phyloP scores from a whole-genome alignment of 2,329 filamentous ascomycete genomes.

The Hypoxylon sp. region DNA sequence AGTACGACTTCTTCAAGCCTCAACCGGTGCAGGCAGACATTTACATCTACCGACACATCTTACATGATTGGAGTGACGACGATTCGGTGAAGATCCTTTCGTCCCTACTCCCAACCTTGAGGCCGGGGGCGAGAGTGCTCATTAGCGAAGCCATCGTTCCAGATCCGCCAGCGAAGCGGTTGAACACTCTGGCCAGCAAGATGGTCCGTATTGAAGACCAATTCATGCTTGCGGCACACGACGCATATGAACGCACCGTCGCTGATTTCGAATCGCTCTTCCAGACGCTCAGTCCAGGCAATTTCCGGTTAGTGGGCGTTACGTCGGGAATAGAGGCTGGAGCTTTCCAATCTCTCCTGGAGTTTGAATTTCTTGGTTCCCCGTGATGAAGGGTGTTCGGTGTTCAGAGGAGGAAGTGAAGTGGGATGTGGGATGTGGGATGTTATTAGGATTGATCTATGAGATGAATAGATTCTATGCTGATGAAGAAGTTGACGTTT shows the following conservation, averaged over 20 bases:
- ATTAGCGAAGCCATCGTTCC: constrained; percentile 34
- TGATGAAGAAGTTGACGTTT: background rate
- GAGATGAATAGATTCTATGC: background rate
- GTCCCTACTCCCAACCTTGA: constrained; percentile 29
- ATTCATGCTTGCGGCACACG: constrained; percentile 35
- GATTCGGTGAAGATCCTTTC: constrained; percentile 31
- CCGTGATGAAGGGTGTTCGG: background rate
- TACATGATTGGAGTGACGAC: constrained; percentile 35
- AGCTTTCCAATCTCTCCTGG: constrained; percentile 33
- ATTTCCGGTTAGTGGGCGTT: constrained; percentile 33
- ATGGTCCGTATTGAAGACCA: constrained; percentile 35
- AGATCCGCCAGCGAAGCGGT: constrained; percentile 28
- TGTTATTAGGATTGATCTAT: background rate
- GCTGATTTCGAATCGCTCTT: constrained; percentile 33
- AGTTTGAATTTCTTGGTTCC: constrained; percentile 35
- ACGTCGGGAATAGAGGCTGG: constrained; percentile 34
- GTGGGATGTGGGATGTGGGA: background rate
- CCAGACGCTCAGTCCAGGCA: constrained; percentile 18
- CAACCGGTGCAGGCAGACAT: constrained; percentile 34
- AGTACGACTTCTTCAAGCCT: constrained; percentile 35
- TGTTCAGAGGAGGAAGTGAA: background rate
- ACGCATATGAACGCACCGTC: constrained; percentile 33
- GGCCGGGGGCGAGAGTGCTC: constrained; percentile 23
- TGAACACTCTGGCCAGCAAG: constrained; percentile 33
- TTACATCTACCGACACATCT: constrained; percentile 35